phyloP scores from a whole-genome alignment of 306 rosid genomes.

The Alnus glutinosa region DNA sequence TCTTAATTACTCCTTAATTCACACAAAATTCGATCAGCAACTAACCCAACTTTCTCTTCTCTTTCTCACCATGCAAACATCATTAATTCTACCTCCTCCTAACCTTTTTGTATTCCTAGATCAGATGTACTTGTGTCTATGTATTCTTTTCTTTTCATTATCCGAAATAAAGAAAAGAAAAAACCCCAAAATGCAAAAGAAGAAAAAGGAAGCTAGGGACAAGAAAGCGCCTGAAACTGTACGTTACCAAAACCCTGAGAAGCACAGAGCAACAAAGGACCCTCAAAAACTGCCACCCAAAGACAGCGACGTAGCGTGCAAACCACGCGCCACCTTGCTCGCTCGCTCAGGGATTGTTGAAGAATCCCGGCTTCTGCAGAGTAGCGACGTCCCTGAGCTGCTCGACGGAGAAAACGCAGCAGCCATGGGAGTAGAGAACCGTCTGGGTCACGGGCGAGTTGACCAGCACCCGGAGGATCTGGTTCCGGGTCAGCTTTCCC shows the following conservation, averaged over 20 bases:
- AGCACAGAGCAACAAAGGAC: background rate
- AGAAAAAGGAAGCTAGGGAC: background rate
- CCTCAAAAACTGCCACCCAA: background rate
- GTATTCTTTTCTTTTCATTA: background rate
- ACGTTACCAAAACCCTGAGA: background rate
- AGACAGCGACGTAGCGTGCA: background rate
- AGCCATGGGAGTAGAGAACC: conserved; percentile 52
- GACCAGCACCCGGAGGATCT: conserved; percentile 65
- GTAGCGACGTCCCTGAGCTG: conserved; percentile 25
- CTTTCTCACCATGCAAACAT: too few relatives aligned
- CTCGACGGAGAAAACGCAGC: conserved; percentile 67
- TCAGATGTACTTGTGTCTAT: background rate
- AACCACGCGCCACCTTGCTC: background rate
- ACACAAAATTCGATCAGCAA: background rate
- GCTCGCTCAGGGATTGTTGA: background rate
- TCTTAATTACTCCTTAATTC: too few relatives aligned
- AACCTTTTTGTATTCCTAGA: background rate
- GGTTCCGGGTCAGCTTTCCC: conserved; percentile 58
- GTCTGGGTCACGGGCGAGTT: conserved; percentile 83
- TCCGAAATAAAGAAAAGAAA: background rate
- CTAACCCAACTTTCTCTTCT: too few relatives aligned
- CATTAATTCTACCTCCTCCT: background rate
- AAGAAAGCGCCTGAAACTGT: background rate
- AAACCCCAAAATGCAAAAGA: background rate
- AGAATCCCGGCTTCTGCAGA: background rate